Evolutionary conservation across 2,329 filamentous ascomycete genomes (phyloP).

Genomic region (Capronia coronata): DNA sequence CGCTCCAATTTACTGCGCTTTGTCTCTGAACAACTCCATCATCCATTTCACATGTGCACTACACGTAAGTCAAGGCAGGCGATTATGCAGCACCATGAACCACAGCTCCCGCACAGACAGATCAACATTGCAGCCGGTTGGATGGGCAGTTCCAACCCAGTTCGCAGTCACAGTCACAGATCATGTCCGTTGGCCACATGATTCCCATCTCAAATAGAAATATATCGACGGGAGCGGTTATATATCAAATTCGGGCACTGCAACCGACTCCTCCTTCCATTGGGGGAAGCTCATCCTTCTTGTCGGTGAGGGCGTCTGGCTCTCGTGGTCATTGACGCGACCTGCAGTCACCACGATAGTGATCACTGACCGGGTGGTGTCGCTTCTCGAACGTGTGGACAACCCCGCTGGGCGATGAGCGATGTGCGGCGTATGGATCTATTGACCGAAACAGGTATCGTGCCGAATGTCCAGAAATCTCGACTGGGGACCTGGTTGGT

Average conservation of each 20-base stretch:
- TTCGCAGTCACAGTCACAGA: background rate
- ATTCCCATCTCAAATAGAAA: background rate
- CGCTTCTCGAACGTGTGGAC: slow-evolving; percentile 11
- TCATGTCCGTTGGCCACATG: background rate
- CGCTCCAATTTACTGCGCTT: slow-evolving; percentile 3
- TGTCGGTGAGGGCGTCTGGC: slow-evolving; percentile 13
- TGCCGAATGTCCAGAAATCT: slow-evolving; percentile 5
- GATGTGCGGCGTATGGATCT: slow-evolving; percentile 24
- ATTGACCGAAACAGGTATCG: slow-evolving; percentile 22
- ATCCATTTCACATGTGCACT: slow-evolving; percentile 6
- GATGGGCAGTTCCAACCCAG: background rate
- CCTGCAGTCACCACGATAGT: background rate
- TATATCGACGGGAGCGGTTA: slow-evolving; percentile 6
- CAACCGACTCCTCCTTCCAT: slow-evolving; percentile 11
- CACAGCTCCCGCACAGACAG: background rate
- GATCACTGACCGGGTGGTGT: background rate
- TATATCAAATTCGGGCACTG: slow-evolving; percentile 12
- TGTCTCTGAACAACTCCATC: background rate
- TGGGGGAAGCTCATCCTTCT: slow-evolving; percentile 5
- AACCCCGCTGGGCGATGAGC: slow-evolving; percentile 13
- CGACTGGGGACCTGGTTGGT: slow-evolving; percentile 3
- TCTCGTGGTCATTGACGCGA: slow-evolving; percentile 11
- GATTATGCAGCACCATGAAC: background rate
- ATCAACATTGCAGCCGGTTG: background rate
- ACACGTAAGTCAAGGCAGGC: background rate